Evolutionary conservation across 2,329 filamentous ascomycete genomes (phyloP), one percentile per base, ranked within the genome.

Genomic region (Zarea fungicola): DNA sequence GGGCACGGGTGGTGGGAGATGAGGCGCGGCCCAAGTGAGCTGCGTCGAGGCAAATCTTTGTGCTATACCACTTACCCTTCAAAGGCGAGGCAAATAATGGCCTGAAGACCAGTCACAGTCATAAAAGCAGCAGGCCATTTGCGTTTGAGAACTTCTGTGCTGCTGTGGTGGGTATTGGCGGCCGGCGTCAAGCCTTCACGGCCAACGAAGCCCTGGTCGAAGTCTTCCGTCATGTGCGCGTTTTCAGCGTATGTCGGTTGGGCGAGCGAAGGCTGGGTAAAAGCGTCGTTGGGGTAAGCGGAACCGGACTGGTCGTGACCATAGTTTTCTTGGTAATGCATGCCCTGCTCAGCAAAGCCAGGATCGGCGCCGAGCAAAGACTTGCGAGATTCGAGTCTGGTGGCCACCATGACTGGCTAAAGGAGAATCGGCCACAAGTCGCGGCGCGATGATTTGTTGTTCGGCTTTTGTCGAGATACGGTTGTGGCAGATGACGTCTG

Each of bases 51-150:
- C 11, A 18, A 13, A 14, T n/a, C n/a, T n/a, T n/a, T n/a, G n/a
- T n/a, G n/a, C n/a, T n/a, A n/a, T n/a, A n/a, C n/a, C n/a, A 76
- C 88, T 64, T 78, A 96, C 89, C 86, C 81, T 76, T 99, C 92
- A 56, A 96, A 85, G 21, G 78, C 84, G 57, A 97, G 77, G 54
- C 88, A 87, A 48, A 95, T 78, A 52, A 86, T 69, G 54, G 89
- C 87, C 74, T 99, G 93, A 50, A 87, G 55, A 39, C 85, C 67
- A 29, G 88, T 83, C 29, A 87, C 77, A 55, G 82, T 66, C 69
- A 95, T 81, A 65, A 97, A 97, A 53, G 82, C 74, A 76, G 89
- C 92, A 14, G 91, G 90, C 92, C 93, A 99, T 62, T 78, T 81
- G 50, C 87, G 87, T 63, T 83, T 87, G 59, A 95, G 85, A 58